Conservation (phyloP, 2,329 filamentous ascomycete species). For the Cytospora piceicola region DNA sequence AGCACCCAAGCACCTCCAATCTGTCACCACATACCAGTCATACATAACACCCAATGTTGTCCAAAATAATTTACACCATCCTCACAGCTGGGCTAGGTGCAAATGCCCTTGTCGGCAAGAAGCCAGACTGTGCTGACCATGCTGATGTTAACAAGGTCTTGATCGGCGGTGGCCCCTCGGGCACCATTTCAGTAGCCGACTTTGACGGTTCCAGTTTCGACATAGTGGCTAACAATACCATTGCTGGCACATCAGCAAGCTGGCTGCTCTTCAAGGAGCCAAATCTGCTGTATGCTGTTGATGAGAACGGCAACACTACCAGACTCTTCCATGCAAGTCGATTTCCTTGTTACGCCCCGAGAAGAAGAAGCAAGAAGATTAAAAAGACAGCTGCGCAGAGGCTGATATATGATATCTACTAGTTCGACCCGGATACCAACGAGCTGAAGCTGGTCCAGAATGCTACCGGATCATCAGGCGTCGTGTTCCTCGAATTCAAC, state of each 20-base stretch:
- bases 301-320: constrained; percentile 50
- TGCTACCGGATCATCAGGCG: constrained; percentile 45
- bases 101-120: not conserved
- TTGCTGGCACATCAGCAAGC: constrained; percentile 43
- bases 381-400: not conserved
- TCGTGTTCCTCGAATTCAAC: constrained; percentile 54
- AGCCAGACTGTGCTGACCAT: constrained; percentile 6
- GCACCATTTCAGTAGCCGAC: constrained; percentile 46
- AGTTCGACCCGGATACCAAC: constrained; percentile 42
- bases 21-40: too few relatives aligned
- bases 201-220: constrained; percentile 48
- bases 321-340: constrained; percentile 42
- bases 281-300: constrained; percentile 50
- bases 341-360: not conserved
- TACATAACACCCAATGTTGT: not conserved
- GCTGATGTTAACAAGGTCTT: constrained; percentile 41
- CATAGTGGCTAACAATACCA: constrained; percentile 42
- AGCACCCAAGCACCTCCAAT: not conserved
- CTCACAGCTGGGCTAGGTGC: constrained; percentile 12
- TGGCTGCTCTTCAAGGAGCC: constrained; percentile 51
- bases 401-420: not conserved
- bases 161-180: constrained; percentile 44
- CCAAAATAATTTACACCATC: not conserved
- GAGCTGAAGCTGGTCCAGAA: constrained; percentile 38
- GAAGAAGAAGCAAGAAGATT: not conserved